phyloP scores from a whole-genome alignment of 1,284 basidiomycete genomes.

The Malassezia dermatis region DNA sequence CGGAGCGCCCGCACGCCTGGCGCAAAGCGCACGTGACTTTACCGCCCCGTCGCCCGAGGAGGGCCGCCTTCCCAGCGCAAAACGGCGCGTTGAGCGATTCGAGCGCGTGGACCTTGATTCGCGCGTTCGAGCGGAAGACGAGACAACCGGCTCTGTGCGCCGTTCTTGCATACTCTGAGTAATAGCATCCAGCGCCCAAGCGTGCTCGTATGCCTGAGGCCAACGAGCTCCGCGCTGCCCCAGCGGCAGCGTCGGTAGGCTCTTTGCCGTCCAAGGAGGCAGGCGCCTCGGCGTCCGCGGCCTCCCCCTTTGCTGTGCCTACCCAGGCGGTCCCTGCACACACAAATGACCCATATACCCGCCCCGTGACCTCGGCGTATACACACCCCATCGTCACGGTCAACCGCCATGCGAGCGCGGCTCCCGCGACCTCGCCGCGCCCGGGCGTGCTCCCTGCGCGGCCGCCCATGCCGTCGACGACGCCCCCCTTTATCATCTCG shows the following conservation, averaged over 20 bases:
- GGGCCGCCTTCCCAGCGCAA: neutral
- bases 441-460: neutral
- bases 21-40: neutral
- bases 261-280: neutral
- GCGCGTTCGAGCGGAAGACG: neutral
- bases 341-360: constrained; percentile 5
- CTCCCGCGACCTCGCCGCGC: neutral
- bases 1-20: neutral
- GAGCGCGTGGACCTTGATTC: neutral
- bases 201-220: neutral
- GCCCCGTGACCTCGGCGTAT: constrained; percentile 1
- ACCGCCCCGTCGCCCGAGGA: neutral
- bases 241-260: neutral
- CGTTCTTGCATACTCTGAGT: neutral
- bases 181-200: neutral
- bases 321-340: neutral
- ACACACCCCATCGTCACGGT: constrained; percentile 12
- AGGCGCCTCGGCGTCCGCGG: neutral
- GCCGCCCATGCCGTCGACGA: neutral
- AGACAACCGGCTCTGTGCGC: neutral
- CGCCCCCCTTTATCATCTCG: constrained; percentile 18
- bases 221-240: constrained; percentile 2
- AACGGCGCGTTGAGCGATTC: neutral
- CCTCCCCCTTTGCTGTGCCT: neutral
- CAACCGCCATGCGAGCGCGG: neutral